Conservation (phyloP, 345 rosid species). For the Anastatica hierochuntica region DNA sequence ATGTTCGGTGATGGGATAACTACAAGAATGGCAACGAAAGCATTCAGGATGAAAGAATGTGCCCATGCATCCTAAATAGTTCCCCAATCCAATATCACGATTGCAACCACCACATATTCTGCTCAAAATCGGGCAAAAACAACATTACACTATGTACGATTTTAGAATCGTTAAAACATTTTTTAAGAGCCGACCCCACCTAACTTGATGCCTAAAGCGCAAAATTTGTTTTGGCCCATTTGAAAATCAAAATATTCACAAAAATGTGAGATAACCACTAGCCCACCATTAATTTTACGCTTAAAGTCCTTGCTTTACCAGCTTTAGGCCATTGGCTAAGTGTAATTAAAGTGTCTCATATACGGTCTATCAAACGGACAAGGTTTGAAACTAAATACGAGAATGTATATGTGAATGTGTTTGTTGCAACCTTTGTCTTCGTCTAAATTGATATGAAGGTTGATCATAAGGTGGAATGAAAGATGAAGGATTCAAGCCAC, state of each 20-base stretch:
- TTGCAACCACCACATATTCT: constrained; percentile 81
- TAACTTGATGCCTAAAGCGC: too few species aligned
- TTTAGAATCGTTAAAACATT: too few species aligned
- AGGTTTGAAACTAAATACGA: not conserved
- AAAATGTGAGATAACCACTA: too few species aligned
- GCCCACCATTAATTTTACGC: too few species aligned
- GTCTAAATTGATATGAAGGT: constrained; percentile 35
- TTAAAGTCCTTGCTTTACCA: too few species aligned
- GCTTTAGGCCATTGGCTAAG: too few species aligned
- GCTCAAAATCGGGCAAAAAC: constrained; percentile 5
- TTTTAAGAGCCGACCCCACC: too few species aligned
- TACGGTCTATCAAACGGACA: too few species aligned
- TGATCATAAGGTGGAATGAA: constrained; percentile 45
- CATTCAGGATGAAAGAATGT: constrained; percentile 80
- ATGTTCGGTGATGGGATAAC: constrained; percentile 59
- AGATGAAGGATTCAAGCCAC: constrained; percentile 33
- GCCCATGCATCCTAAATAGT: constrained; percentile 82
- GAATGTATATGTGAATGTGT: too few species aligned
- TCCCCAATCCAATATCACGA: constrained; percentile 49
- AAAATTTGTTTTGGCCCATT: too few species aligned
- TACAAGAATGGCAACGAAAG: constrained; percentile 66
- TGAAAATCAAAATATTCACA: too few species aligned
- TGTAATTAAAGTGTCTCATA: too few species aligned
- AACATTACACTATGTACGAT: not conserved
- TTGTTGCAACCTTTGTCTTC: constrained; percentile 38